These are phyloP conservation scores for Multifurca ochricompacta DNA, from an alignment of 768 basidiomycete genomes.

Conservation along the genomic window DNA sequence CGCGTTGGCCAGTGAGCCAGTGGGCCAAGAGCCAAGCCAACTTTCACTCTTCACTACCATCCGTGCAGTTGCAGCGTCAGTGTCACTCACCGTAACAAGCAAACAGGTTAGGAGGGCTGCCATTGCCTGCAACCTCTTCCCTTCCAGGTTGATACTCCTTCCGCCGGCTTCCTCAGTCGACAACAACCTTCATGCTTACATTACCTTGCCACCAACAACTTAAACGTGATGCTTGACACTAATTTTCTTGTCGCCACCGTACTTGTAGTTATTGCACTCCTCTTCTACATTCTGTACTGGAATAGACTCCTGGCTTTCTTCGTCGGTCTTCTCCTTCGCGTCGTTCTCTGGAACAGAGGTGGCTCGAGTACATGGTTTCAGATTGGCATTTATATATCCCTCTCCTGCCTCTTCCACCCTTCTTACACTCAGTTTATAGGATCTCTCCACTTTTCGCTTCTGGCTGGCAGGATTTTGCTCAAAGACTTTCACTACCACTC, in stretches of 20 bases:
- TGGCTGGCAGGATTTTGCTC: constrained; percentile 81
- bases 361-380: constrained; percentile 77
- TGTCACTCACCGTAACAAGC: no score
- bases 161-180: neutral
- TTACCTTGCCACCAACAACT: neutral
- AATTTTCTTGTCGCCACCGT: constrained; percentile 59
- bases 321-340: constrained; percentile 56
- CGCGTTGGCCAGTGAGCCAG: no score
- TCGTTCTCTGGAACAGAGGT: constrained; percentile 71
- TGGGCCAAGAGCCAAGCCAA: no score
- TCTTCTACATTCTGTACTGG: constrained; percentile 87
- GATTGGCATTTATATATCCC: constrained; percentile 45
- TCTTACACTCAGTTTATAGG: constrained; percentile 36
- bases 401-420: neutral
- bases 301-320: constrained; percentile 73
- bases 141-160: no score
- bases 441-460: constrained; percentile 83
- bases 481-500: constrained; percentile 88
- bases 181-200: neutral
- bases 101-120: no score
- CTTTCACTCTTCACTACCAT: no score
- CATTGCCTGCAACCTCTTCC: no score
- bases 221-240: constrained; percentile 42
- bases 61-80: no score
- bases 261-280: constrained; percentile 43